phyloP scores from a whole-genome alignment of 2,329 filamentous ascomycete species.

The Penicillium sp. region DNA sequence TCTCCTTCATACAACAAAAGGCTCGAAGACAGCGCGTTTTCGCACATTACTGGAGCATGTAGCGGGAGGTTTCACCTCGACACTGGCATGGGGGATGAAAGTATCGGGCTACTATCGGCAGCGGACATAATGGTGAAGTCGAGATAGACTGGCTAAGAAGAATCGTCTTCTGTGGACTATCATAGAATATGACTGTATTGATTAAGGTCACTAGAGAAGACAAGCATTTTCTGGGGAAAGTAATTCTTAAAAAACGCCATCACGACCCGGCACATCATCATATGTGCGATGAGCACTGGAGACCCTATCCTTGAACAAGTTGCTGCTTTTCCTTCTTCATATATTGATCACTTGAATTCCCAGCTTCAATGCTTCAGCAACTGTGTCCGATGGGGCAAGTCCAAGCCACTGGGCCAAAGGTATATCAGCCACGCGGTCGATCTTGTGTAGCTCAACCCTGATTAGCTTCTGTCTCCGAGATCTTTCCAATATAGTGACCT shows the following conservation, averaged over 20 bases:
- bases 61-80: neutral
- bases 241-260: too few species aligned
- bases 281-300: too few species aligned
- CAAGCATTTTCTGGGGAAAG: too few species aligned
- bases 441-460: conserved; percentile 70
- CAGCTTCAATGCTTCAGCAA: conserved; percentile 17
- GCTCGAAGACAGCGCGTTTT: neutral
- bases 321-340: conserved; percentile 23
- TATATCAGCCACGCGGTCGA: conserved; percentile 65
- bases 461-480: conserved; percentile 60
- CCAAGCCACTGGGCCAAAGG: conserved; percentile 68
- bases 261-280: too few species aligned
- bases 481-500: conserved; percentile 69
- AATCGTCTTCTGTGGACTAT: neutral
- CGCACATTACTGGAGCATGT: neutral
- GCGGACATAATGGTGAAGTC: neutral
- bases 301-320: conserved; percentile 5
- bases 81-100: neutral
- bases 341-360: conserved; percentile 20
- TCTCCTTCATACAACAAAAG: neutral
- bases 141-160: neutral
- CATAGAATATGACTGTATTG: too few species aligned
- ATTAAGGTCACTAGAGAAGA: too few species aligned
- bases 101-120: neutral
- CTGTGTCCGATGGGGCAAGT: conserved; percentile 52